A percentile compares a stretch with the other conserved stretches of the same genome.
These are phyloP conservation scores for Dysphania ambrosioides DNA, from an alignment of 148 eudicot genomes.

Conservation along the genomic window DNA sequence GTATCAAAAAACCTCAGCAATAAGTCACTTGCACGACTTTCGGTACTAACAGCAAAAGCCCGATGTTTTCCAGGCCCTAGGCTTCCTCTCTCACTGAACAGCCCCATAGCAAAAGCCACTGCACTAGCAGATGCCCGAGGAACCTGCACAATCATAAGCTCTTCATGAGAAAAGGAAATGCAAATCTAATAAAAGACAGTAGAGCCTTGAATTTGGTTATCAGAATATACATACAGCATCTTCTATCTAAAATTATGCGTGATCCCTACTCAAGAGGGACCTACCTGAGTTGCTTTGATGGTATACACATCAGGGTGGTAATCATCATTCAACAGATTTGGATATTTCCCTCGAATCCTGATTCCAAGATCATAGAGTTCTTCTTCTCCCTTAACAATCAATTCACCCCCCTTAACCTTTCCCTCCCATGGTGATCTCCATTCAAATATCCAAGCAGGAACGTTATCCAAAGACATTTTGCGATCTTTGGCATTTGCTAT, in stretches of 20 bases:
- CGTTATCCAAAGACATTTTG: slow-evolving; percentile 39
- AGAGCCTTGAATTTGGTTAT: neutral
- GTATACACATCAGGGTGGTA: slow-evolving; percentile 79
- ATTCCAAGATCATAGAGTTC: slow-evolving; percentile 81
- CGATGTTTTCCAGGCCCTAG: slow-evolving; percentile 77
- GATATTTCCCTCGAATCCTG: slow-evolving; percentile 63
- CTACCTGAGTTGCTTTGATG: slow-evolving; percentile 94
- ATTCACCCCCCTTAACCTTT: slow-evolving; percentile 78
- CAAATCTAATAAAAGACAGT: neutral
- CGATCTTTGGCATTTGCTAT: slow-evolving; percentile 56
- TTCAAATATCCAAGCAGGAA: slow-evolving; percentile 78
- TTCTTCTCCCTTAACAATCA: slow-evolving; percentile 71
- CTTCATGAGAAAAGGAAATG: neutral
- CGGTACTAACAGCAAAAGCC: slow-evolving; percentile 90
- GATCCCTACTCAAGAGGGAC: neutral
- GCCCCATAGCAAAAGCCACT: slow-evolving; percentile 96
- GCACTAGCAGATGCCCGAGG: slow-evolving; percentile 98
- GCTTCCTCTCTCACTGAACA: slow-evolving; percentile 77
- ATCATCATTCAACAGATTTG: slow-evolving; percentile 57
- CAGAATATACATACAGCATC: neutral
- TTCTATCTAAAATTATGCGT: neutral
- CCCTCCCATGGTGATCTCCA: slow-evolving; percentile 98
- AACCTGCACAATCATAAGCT: slow-evolving; percentile 40
- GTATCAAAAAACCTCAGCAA: slow-evolving; percentile 88
- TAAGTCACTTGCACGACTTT: slow-evolving; percentile 94